Evolutionary conservation across 75 land plant species (phyloP).

Genomic region (Picea glauca): DNA sequence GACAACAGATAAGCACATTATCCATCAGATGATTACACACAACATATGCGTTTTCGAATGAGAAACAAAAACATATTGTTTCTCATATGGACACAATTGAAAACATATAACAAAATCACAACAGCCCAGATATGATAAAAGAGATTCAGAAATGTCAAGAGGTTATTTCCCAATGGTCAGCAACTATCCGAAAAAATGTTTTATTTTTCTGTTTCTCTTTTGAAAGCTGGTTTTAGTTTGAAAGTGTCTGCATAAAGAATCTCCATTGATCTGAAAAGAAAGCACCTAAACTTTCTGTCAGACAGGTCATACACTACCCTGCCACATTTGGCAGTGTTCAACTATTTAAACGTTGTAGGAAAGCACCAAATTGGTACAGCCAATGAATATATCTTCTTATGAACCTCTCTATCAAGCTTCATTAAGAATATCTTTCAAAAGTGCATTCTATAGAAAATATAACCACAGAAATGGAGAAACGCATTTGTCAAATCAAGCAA

Average conservation of each 20-base stretch:
- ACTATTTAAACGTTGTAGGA: background rate
- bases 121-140: background rate
- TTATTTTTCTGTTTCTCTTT: background rate
- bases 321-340: background rate
- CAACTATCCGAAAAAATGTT: background rate
- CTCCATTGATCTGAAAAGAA: background rate
- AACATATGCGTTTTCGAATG: background rate
- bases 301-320: too few relatives aligned
- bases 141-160: background rate
- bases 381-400: background rate
- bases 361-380: background rate
- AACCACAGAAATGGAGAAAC: too few relatives aligned
- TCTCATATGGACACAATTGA: background rate
- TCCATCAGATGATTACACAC: background rate
- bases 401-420: background rate
- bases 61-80: background rate
- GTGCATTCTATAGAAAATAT: too few relatives aligned
- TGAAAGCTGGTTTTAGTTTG: background rate
- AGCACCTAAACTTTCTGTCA: background rate
- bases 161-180: background rate
- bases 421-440: background rate
- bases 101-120: constrained; percentile 4
- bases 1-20: background rate
- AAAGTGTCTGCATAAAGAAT: background rate
- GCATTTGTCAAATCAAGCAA: too few relatives aligned